Percentiles rank a stretch among this genome's conserved stretches.
These are phyloP conservation scores for Parastagonospora avenae DNA, from an alignment of 2,329 filamentous ascomycete species.

Conservation along the genomic window DNA sequence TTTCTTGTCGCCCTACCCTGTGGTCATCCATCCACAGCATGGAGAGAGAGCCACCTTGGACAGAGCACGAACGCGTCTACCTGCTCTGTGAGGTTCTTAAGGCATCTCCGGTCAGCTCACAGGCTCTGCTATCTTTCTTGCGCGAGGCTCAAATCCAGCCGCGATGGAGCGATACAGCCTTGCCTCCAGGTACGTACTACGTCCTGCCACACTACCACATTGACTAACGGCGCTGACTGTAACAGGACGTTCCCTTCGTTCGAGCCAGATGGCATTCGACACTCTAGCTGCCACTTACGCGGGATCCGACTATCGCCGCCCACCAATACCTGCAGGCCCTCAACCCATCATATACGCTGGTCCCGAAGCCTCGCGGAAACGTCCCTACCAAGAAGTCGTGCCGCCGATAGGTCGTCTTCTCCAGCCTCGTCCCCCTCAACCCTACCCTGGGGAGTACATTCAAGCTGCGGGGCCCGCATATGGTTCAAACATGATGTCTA, in stretches of 20 bases:
- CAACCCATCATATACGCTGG: conserved; percentile 38
- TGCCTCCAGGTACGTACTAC: conserved; percentile 55
- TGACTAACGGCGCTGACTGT: conserved; percentile 14
- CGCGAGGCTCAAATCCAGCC: conserved; percentile 51
- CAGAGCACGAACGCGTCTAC: conserved; percentile 55
- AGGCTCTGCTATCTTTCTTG: conserved; percentile 52
- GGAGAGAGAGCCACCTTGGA: conserved; percentile 52
- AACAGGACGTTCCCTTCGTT: conserved; percentile 45
- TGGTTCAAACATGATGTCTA: conserved; percentile 28
- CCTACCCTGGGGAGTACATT: conserved; percentile 40
- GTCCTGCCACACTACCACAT: not conserved
- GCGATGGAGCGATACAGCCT: conserved; percentile 55
- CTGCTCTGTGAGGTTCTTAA: conserved; percentile 61
- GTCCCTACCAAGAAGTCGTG: conserved; percentile 38
- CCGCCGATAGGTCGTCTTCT: conserved; percentile 49
- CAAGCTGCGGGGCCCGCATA: conserved; percentile 35
- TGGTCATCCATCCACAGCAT: conserved; percentile 33
- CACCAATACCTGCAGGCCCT: conserved; percentile 24
- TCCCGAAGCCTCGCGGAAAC: conserved; percentile 43
- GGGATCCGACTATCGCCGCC: conserved; percentile 35
- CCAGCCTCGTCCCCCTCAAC: conserved; percentile 51
- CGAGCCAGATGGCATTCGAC: conserved; percentile 43
- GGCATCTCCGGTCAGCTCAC: conserved; percentile 50
- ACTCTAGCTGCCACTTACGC: conserved; percentile 33
- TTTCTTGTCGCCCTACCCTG: conserved; percentile 39